Evolutionary conservation across 805 yeast genomes (phyloP), one percentile per base, ranked within the genome.

Genomic region (Ogataea naganishii): DNA sequence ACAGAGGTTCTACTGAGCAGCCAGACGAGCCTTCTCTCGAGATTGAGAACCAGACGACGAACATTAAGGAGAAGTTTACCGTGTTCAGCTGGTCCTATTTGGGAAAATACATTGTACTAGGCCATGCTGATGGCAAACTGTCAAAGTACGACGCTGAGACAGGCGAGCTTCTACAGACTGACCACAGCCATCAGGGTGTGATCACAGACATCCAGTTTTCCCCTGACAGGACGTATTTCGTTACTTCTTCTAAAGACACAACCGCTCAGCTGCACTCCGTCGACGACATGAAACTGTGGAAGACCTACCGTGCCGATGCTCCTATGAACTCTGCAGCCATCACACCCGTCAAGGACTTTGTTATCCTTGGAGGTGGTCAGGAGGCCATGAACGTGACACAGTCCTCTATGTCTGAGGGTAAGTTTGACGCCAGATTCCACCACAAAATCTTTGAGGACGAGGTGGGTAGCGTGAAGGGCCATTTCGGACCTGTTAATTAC

Each of bases 301-400:
- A 88, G 60, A 75, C 72, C 14, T 92, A 68, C 58, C 72, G 69
- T 44, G 78, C 95, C 5, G 96, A 86, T 54, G 86, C 94, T 31
- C 96, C 97, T 35, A 70, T 92, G 69, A 92, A 92, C 66, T 74
- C 95, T 21, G 97, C 97, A 13, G 80, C 94, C 41, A 80, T 92
- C 44, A 88, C 98, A 11, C 94, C 97, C 16, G 66, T 77, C 34
- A 92, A 92, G 63, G 89, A 92, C 52, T 89, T 79, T 53, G 81
- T 92, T 38, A 79, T 92, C 29, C 68, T 92, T 38, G 98, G 97
- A 31, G 99, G 99, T 64, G 99, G 99, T 76, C 97, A 92, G 67
- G 97, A 86, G 49, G 97, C 98, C 23, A 77, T 86, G 60, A 94
- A 88, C 57, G 99, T 92, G 52, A 92, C 99, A 24, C 92, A 97